A percentile compares a stretch with the other conserved stretches of the same genome.
These are phyloP conservation scores for Elsinoe arachidis DNA, from an alignment of 2,329 filamentous ascomycete genomes.

Conservation along the genomic window DNA sequence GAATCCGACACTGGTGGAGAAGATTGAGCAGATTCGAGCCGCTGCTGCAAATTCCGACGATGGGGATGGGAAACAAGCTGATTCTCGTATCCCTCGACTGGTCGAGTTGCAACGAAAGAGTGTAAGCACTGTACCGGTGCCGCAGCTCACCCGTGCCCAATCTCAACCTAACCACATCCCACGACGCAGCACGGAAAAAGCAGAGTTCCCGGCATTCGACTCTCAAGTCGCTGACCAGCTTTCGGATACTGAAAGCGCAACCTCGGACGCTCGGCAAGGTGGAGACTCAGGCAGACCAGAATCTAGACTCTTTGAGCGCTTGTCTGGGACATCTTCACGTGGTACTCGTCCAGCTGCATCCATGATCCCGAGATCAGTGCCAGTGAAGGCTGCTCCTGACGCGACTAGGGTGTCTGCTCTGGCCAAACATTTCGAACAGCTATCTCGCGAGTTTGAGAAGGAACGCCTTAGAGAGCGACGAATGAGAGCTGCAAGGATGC, in stretches of 20 bases:
- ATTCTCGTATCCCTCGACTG: slow-evolving; percentile 29
- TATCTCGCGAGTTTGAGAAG: slow-evolving; percentile 93
- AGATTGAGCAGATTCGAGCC: slow-evolving; percentile 31
- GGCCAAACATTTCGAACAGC: slow-evolving; percentile 90
- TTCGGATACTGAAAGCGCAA: slow-evolving; percentile 6
- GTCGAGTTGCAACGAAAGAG: slow-evolving; percentile 26
- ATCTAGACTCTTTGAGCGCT: slow-evolving; percentile 67
- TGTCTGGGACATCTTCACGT: slow-evolving; percentile 57
- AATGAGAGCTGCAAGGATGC: slow-evolving; percentile 68
- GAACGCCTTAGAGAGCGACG: slow-evolving; percentile 80
- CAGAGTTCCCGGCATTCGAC: slow-evolving; percentile 1
- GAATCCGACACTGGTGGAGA: slow-evolving; percentile 28
- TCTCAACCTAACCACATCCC: slow-evolving; percentile 39
- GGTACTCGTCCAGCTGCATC: slow-evolving; percentile 44
- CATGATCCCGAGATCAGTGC: slow-evolving; percentile 79
- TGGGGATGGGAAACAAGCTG: slow-evolving; percentile 20
- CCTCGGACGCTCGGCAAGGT: slow-evolving; percentile 6
- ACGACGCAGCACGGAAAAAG: slow-evolving; percentile 17
- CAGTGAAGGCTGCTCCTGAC: slow-evolving; percentile 53
- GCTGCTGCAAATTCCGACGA: slow-evolving; percentile 20
- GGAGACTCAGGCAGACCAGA: slow-evolving; percentile 41
- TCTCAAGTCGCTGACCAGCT: slow-evolving; percentile 8
- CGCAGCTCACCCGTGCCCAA: slow-evolving; percentile 42
- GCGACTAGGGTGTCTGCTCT: slow-evolving; percentile 75
- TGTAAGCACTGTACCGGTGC: slow-evolving; percentile 26